A percentile compares a stretch with the other conserved stretches of the same genome.
These are phyloP conservation scores for Cystobasidium slooffiae DNA, from an alignment of 1,284 basidiomycete genomes.

Conservation along the genomic window DNA sequence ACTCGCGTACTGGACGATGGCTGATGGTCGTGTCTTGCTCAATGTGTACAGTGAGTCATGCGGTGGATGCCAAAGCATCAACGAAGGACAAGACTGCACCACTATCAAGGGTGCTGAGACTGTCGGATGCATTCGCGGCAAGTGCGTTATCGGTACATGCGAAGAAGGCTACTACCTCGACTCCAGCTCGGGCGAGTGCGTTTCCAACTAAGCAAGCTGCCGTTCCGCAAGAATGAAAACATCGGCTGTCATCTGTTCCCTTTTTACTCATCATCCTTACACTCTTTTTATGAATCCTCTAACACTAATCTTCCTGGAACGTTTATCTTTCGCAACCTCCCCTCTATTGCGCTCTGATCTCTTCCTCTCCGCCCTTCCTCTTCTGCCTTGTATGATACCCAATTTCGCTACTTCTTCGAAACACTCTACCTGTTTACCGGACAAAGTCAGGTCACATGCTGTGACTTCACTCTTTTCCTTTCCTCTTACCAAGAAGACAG, in stretches of 20 bases:
- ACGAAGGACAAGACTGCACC: constrained; percentile 72
- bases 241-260: neutral
- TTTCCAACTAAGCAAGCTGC: constrained; percentile 30
- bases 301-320: neutral
- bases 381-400: constrained; percentile 17
- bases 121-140: constrained; percentile 64
- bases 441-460: neutral
- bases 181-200: constrained; percentile 34
- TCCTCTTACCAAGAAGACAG: neutral
- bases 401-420: constrained; percentile 15
- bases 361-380: neutral
- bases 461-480: neutral
- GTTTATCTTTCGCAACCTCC: neutral
- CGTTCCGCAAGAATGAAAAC: neutral
- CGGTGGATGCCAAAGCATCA: constrained; percentile 70
- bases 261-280: neutral
- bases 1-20: neutral
- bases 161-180: constrained; percentile 43
- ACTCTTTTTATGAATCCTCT: neutral
- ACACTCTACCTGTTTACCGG: neutral
- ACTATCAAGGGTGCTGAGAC: constrained; percentile 68
- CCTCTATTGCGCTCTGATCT: too few species aligned
- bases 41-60: constrained; percentile 58
- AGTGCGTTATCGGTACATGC: constrained; percentile 49
- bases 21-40: neutral